Percentiles rank a stretch among this genome's conserved stretches.
phyloP scores from a whole-genome alignment of 1,139 yeast species.

The Lodderomyces parapsilosis region DNA sequence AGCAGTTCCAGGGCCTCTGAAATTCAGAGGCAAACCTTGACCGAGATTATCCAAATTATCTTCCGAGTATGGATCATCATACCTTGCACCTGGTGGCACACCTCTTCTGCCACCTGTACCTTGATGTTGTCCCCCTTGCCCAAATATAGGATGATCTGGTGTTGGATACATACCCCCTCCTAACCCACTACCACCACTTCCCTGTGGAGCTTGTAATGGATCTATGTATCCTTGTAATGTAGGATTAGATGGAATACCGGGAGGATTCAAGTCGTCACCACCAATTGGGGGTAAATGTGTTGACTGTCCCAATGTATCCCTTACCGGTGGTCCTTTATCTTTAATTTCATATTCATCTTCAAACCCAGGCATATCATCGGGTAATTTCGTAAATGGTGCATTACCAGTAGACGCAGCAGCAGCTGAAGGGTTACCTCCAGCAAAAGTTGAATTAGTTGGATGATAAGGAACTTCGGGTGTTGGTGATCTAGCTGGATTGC shows the following conservation, averaged over 20 bases:
- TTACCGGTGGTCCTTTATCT: conserved; percentile 10
- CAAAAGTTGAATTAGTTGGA: conserved; percentile 7
- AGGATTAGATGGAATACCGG: conserved; percentile 45
- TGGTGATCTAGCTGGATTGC: conserved; percentile 9
- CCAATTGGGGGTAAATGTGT: conserved; percentile 39
- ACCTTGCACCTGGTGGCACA: conserved; percentile 53
- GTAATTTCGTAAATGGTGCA: conserved; percentile 8
- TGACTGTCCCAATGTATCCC: conserved; percentile 4
- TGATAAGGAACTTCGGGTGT: conserved; percentile 14
- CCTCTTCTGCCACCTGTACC: conserved; percentile 28
- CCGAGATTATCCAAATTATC: conserved; percentile 45
- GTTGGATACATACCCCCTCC: conserved; percentile 62
- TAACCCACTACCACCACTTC: too few relatives aligned
- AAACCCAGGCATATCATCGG: conserved; percentile 51
- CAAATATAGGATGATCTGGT: conserved; percentile 49
- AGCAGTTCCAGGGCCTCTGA: conserved; percentile 22
- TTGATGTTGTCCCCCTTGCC: conserved; percentile 13
- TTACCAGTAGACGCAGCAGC: not conserved
- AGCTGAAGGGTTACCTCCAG: conserved; percentile 5
- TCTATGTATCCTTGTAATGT: conserved; percentile 40
- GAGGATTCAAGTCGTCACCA: conserved; percentile 51
- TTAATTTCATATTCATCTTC: conserved; percentile 55
- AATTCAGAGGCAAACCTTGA: conserved; percentile 47
- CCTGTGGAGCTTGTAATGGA: conserved; percentile 16
- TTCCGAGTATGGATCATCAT: conserved; percentile 52